Base-by-base conservation (phyloP, 1,139 yeast species). In the Blastobotrys illinoisensis region DNA sequence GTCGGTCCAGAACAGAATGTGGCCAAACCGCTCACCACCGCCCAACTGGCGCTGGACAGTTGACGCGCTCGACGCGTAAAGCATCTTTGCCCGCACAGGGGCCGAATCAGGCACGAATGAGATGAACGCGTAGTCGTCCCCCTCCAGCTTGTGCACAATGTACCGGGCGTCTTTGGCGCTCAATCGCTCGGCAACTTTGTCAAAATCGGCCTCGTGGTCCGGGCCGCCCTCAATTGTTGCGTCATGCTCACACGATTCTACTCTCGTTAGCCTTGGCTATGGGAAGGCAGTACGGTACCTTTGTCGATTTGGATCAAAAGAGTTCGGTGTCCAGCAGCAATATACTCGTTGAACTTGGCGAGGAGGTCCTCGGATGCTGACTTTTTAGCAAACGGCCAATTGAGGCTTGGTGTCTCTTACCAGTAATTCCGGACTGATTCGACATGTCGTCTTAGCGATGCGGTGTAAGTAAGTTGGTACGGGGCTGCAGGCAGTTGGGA, bases 51-150 rank as follows among this genome's bases (percentile, higher is more conserved):
- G 80, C 52, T 87, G 72, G 49, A 93, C 71, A 0, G 95, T 83
- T 66, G 82, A 85, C 60, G 88, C 88, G 18, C 95, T 85, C 2
- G 97, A 86, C 2, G 99, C 98, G 70, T 91, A 95, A 54, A 93
- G 77, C 98, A 93, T 93, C 69, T 93, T 93, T 56, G 81, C 79
- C 57, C 91, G 80, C 40, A 93, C 91, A 6, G 85, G 83, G 11
- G 97, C 90, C 50, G 72, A 70, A 68, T 93, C 97, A 0, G 99
- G 98, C 50, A 93, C 93, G 72, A 79, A 91, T 46, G 95, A 82
- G 49, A 90, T 79, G 64, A 93, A 90, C 3, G 82, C 76, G 58
- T 74, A 77, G 21, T 54, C 48, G 24, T 55, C 61, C 9, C 66
- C 67, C 43, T 69, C 75, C 48, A 74, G 70, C 52, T 77, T 75